Conservation (phyloP, 2,329 filamentous ascomycete species). For the Alternaria viburni region DNA sequence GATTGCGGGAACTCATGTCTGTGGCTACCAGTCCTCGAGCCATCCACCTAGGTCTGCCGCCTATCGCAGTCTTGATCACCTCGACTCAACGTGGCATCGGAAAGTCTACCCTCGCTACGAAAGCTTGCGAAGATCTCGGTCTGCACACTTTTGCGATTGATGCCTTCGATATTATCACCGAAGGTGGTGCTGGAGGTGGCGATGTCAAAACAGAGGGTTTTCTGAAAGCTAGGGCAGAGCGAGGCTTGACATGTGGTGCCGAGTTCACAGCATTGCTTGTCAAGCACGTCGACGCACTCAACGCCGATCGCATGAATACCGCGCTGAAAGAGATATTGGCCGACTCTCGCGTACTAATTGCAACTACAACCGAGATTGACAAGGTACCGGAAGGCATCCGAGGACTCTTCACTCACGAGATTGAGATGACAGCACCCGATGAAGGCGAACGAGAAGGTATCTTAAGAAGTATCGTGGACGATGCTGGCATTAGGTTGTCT, state of each 20-base stretch:
- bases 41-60: slow-evolving; percentile 84
- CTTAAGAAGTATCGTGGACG: slow-evolving; percentile 76
- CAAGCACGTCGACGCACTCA: slow-evolving; percentile 87
- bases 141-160: slow-evolving; percentile 89
- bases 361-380: slow-evolving; percentile 93
- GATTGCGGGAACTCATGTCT: slow-evolving; percentile 82
- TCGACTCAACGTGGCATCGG: slow-evolving; percentile 94
- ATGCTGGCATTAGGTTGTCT: slow-evolving; percentile 77
- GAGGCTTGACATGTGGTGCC: slow-evolving; percentile 85
- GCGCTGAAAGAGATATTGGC: slow-evolving; percentile 83
- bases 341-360: slow-evolving; percentile 83
- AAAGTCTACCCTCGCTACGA: slow-evolving; percentile 78
- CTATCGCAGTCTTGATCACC: slow-evolving; percentile 83
- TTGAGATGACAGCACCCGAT: slow-evolving; percentile 91
- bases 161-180: slow-evolving; percentile 92
- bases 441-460: slow-evolving; percentile 92
- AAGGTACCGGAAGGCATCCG: slow-evolving; percentile 90
- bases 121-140: slow-evolving; percentile 86
- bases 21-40: slow-evolving; percentile 88
- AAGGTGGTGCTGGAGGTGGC: slow-evolving; percentile 82
- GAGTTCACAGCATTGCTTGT: slow-evolving; percentile 85
- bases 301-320: slow-evolving; percentile 85
- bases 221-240: slow-evolving; percentile 83
- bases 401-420: slow-evolving; percentile 91
- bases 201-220: slow-evolving; percentile 96